These are phyloP conservation scores for Neurospora sp. DNA, from an alignment of 495 filamentous ascomycete genomes.

Conservation along the genomic window DNA sequence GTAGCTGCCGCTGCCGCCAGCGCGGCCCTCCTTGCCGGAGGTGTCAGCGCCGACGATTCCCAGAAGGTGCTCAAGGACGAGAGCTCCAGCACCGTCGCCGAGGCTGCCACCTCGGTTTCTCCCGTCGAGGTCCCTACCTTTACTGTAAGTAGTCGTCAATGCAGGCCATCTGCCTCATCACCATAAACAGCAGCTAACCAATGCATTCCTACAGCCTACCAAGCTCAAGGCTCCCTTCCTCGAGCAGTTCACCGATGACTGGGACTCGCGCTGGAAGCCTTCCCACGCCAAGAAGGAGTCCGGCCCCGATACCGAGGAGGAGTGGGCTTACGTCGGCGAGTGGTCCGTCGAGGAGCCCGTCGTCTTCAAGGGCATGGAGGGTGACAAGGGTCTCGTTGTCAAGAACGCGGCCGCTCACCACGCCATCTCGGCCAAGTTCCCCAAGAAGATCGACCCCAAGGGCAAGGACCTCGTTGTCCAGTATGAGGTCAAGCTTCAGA, in stretches of 20 bases:
- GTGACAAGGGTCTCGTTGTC: constrained; percentile 91
- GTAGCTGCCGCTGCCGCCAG: constrained; percentile 60
- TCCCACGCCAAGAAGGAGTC: constrained; percentile 93
- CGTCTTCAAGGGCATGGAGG: constrained; percentile 88
- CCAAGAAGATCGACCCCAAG: constrained; percentile 94
- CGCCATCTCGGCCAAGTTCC: constrained; percentile 98
- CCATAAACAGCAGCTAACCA: constrained; percentile 18
- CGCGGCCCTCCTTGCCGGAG: constrained; percentile 57
- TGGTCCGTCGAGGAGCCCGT: constrained; percentile 95
- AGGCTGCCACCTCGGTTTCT: constrained; percentile 47
- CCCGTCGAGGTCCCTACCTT: constrained; percentile 63
- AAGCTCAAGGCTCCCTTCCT: constrained; percentile 86
- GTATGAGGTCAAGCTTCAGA: constrained; percentile 99
- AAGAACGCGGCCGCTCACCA: constrained; percentile 93
- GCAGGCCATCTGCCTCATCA: background rate
- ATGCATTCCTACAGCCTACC: constrained; percentile 54
- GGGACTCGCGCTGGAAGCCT: constrained; percentile 83
- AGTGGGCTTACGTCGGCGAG: constrained; percentile 95
- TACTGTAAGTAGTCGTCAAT: constrained; percentile 54
- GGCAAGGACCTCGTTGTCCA: constrained; percentile 93
- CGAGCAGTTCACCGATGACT: constrained; percentile 96
- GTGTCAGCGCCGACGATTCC: constrained; percentile 60
- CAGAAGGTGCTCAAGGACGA: constrained; percentile 46
- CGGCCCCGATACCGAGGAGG: constrained; percentile 69
- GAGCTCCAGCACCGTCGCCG: constrained; percentile 27